phyloP scores from a whole-genome alignment of 345 rosid genomes.

The Dipteronia sinensis region DNA sequence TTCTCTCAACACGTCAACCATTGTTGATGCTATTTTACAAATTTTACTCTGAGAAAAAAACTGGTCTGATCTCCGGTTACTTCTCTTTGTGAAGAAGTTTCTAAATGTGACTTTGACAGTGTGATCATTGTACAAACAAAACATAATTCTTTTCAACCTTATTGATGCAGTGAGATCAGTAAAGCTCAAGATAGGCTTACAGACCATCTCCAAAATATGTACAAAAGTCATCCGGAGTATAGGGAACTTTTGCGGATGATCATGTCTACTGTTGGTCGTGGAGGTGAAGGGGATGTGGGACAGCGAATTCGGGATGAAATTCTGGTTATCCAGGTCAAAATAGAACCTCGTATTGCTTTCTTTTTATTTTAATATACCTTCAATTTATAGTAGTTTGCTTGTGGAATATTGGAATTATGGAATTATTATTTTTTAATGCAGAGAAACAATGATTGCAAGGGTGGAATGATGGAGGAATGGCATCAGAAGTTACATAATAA shows the following conservation, averaged over 20 bases:
- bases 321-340: slow-evolving; percentile 87
- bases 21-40: not conserved
- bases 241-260: slow-evolving; percentile 84
- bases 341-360: slow-evolving; percentile 21
- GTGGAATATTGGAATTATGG: slow-evolving; percentile 5
- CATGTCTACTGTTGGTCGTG: slow-evolving; percentile 95
- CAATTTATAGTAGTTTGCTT: slow-evolving; percentile 13
- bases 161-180: slow-evolving; percentile 85
- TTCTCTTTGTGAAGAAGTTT: not conserved
- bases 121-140: not conserved
- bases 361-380: slow-evolving; percentile 19
- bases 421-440: slow-evolving; percentile 32
- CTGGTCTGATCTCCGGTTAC: not conserved
- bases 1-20: not conserved
- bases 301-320: slow-evolving; percentile 99
- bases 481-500: slow-evolving; percentile 99
- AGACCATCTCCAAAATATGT: slow-evolving; percentile 66
- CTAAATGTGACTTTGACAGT: slow-evolving; percentile 5
- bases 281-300: slow-evolving; percentile 99
- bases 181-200: slow-evolving; percentile 97
- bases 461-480: slow-evolving; percentile 99
- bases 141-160: slow-evolving; percentile 1
- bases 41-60: not conserved
- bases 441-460: slow-evolving; percentile 95
- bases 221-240: slow-evolving; percentile 56